Evolutionary conservation across 371 early-diverging fungal species (phyloP), one percentile per base, ranked within the genome.

Genomic region (Blakeslea trispora): DNA sequence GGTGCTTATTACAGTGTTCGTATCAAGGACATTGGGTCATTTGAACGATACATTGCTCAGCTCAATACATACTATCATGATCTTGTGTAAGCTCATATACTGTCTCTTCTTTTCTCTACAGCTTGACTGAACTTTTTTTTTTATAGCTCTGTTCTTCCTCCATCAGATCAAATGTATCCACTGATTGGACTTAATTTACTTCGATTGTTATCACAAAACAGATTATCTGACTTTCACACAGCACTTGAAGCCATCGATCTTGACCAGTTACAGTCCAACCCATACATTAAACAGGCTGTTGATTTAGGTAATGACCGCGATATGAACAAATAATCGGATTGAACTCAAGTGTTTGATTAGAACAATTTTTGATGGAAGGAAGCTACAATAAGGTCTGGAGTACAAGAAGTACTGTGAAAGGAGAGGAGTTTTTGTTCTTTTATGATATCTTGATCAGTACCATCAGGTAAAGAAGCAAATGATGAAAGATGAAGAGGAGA

Each of bases 361-460:
- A 92, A 66, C 91, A 91, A 79, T 91, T 88, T 52, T 76, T 98
- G 68, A 97, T 96, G 96, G 98, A 97, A 70, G 97, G 98, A 21
- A 90, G 90, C 61, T 97, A 96, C 75, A 95, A 94, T 75, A 90
- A 92, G 59, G 95, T 98, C 45, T 93, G 94, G 95, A 89, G 90
- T 63, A 83, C 91, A 55, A 81, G 94, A 68, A 77, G 79, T 24
- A 87, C 90, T 45, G 94, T 94, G 9, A 93, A 96, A 31, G 91
- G 92, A 13, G 84, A 89, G 59, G 95, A 96, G 68, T 95, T 91
- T 69, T 64, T 82, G 61, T 91, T 94, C 68, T 97, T 97, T 61
- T 89, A 96, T 57, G 95, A 96, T 57, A 90, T 95, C 53, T 74
- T 98, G 64, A 93, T 95, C 77, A 78, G 81, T 42, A 97, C 97